A percentile compares a stretch with the other conserved stretches of the same genome.
phyloP scores from a whole-genome alignment of 169 alveolate genomes.

The Theileria orientalis region DNA sequence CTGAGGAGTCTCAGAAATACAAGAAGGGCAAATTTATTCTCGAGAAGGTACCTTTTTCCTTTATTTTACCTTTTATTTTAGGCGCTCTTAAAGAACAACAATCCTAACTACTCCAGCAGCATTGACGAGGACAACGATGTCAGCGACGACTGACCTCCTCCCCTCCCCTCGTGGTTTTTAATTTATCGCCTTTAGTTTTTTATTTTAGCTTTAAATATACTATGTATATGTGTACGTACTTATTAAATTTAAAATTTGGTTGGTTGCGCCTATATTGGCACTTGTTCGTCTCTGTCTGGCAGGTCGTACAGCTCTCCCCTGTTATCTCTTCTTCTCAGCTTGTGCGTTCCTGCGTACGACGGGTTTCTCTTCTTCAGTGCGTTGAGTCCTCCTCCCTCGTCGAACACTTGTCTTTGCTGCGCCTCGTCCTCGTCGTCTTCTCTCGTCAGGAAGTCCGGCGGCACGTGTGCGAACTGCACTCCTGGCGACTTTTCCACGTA shows the following conservation, averaged over 20 bases:
- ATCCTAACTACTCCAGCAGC: slow-evolving; percentile 24
- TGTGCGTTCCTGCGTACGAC: slow-evolving; percentile 57
- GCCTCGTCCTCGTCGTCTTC: slow-evolving; percentile 75
- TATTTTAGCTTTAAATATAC: neutral
- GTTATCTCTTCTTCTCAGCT: slow-evolving; percentile 70
- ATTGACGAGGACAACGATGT: slow-evolving; percentile 15
- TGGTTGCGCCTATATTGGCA: slow-evolving; percentile 36
- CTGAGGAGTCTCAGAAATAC: slow-evolving; percentile 78
- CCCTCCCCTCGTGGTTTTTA: neutral
- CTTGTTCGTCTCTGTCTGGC: slow-evolving; percentile 74
- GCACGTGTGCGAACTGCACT: slow-evolving; percentile 87
- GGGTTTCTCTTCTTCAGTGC: slow-evolving; percentile 30
- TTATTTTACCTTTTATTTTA: neutral
- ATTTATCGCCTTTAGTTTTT: neutral
- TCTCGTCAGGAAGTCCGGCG: slow-evolving; percentile 82
- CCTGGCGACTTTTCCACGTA: slow-evolving; percentile 95
- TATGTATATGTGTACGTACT: neutral
- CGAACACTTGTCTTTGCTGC: slow-evolving; percentile 65
- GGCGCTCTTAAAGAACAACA: slow-evolving; percentile 33
- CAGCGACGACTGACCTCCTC: slow-evolving; percentile 4
- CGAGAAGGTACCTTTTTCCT: slow-evolving; percentile 62
- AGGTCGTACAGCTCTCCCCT: slow-evolving; percentile 72
- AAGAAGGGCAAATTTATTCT: slow-evolving; percentile 80
- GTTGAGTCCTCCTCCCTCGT: slow-evolving; percentile 75
- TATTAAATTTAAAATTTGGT: neutral